Evolutionary conservation across 2,329 filamentous ascomycete genomes (phyloP).

Genomic region (Ophiosphaerella narmari): DNA sequence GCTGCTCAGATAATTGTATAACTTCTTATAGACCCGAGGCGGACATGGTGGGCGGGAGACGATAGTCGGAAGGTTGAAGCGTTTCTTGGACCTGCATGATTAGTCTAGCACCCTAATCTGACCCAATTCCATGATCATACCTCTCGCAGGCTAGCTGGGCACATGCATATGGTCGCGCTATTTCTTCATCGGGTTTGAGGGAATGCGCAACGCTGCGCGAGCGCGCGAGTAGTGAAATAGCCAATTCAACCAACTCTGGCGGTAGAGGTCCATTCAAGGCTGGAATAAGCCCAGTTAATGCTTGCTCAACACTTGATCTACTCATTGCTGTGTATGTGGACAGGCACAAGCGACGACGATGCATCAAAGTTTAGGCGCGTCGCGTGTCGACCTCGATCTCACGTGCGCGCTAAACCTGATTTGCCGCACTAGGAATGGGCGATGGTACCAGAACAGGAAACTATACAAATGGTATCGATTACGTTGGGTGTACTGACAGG

Average conservation of each 20-base stretch:
- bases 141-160: conserved; percentile 76
- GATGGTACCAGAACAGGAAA: too few relatives aligned
- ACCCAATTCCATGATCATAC: conserved; percentile 47
- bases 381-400: neutral
- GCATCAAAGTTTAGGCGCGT: neutral
- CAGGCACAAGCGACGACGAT: neutral
- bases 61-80: conserved; percentile 42
- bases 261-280: conserved; percentile 42
- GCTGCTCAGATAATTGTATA: conserved; percentile 79
- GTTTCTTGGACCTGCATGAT: conserved; percentile 66
- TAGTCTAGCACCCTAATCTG: conserved; percentile 29
- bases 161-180: conserved; percentile 44
- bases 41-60: conserved; percentile 43
- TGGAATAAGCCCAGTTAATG: conserved; percentile 50
- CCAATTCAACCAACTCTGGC: conserved; percentile 38
- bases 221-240: conserved; percentile 40
- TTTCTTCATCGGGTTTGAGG: conserved; percentile 44
- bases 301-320: conserved; percentile 34
- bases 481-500: too few relatives aligned
- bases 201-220: conserved; percentile 55
- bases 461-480: too few relatives aligned
- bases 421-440: neutral
- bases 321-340: conserved; percentile 17
- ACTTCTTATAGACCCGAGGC: conserved; percentile 71
- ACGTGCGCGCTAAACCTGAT: neutral